Evolutionary conservation across 352 stramenopile genomes (phyloP), one percentile per base, ranked within the genome.

Genomic region (Pythium coloratum): DNA sequence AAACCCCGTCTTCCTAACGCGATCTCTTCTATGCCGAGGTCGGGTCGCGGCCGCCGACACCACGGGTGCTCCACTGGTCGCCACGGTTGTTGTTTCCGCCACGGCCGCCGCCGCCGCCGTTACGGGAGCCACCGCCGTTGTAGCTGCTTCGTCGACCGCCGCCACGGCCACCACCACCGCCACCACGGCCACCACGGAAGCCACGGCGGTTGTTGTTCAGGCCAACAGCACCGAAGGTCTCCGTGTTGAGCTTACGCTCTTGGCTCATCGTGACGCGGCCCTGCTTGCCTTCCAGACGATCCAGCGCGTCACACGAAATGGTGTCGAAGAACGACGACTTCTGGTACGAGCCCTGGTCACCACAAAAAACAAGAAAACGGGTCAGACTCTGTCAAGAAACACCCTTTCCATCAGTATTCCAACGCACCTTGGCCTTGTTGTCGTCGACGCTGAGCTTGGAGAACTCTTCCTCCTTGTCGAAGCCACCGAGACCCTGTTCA

Each of bases 291-390:
- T 94, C 86, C 24, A 94, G 69, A 16, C 86, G 84, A 59, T 96
- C 89, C 46, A 96, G 69, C 24, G 89, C 86, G 62, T 96, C 89
- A 60, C 89, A 96, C 50, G 88, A 96, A 57, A 96, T 95, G 44
- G 90, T 92, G 70, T 96, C 89, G 57, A 96, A 96, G 76, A 96
- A 96, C 28, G 84, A 94, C 34, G 82, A 91, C 57, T 96, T 96
- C 64, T 95, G 86, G 73, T 96, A 96, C 58, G 81, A 88, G 6
- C 80, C 84, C 74, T 86, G 62, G 30, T 4, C 16, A 10, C 13
- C 7, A 33, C 32, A 28, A 28, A 14, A 30, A 30, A 55, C 20
- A 54, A 26, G 46, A 54, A 10, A 38, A 55, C 6, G 47, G 2
- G 14, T 16, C 8, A 49, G 38, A 54, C 16, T 55, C 32, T 32